Evolutionary conservation across 352 stramenopile genomes (phyloP), one percentile per base, ranked within the genome.

Genomic region (Phytophthora litchii): DNA sequence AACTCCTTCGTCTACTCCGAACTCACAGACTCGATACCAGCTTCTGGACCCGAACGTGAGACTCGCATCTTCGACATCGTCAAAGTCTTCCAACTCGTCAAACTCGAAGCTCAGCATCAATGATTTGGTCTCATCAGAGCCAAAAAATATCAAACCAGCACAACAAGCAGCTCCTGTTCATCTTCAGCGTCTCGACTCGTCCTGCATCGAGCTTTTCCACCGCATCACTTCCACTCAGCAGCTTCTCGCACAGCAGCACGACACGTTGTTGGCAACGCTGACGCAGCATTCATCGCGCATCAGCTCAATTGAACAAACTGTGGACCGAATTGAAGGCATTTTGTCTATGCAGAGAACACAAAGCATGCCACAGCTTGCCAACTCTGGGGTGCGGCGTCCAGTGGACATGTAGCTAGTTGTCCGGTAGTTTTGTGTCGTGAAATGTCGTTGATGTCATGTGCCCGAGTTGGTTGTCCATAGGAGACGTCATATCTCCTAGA

Each of bases 221-320:
- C 71, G 82, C 43, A 84, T 92, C 51, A 80, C 81, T 36, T 72
- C 70, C 19, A 92, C 84, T 14, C 84, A 89, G 64, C 69, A 89
- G 37, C 57, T 91, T 29, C 69, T 94, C 10, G 74, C 70, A 16
- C 56, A 79, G 49, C 80, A 89, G 27, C 78, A 82, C 37, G 59
- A 65, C 36, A 74, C 57, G 16, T 48, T 86, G 11, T 46, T 88
- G 16, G 54, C 55, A 23, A 80, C 74, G 16, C 42, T 88, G 16
- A 71, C 60, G 12, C 64, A 83, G 23, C 76, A 83, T 44, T 80
- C 78, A 19, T 70, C 59, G n/a, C 76, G 72, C n/a, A 77, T 86
- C 59, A 71, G 57, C 23, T 71, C 64, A n/a, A 84, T 86, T 25
- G 78, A 80, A 47, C 45, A 81, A 29, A 73, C 62, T 0, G 65